Evolutionary conservation across 108 stramenopile species (phyloP).

Genomic region (Skeletonema menzelii): DNA sequence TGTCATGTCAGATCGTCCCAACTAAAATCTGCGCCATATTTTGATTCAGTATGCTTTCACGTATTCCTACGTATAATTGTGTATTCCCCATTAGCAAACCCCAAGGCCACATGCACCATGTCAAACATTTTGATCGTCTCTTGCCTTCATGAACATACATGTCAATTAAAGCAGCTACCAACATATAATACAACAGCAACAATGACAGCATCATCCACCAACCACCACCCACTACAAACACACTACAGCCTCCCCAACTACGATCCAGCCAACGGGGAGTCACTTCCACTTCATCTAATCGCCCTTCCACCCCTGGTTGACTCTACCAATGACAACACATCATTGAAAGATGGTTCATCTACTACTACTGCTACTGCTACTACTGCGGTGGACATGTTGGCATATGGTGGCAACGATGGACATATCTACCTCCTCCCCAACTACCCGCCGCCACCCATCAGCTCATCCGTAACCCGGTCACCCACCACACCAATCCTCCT

Average conservation of each 20-base stretch:
- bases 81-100: background rate
- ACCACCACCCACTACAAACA: background rate
- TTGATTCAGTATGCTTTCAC: background rate
- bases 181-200: background rate
- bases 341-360: background rate
- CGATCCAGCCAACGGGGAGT: background rate
- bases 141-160: too few relatives aligned
- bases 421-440: conserved; percentile 28
- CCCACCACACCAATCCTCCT: conserved; percentile 10
- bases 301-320: background rate
- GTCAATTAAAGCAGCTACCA: too few relatives aligned
- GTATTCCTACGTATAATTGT: background rate
- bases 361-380: background rate
- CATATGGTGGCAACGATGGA: conserved; percentile 79
- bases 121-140: too few relatives aligned
- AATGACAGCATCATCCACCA: background rate
- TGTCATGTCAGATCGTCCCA: background rate
- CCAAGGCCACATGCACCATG: background rate
- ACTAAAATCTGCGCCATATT: background rate
- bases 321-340: background rate
- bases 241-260: background rate
- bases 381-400: conserved; percentile 31
- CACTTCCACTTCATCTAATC: background rate
- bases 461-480: too few relatives aligned
- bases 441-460: too few relatives aligned